phyloP scores from a whole-genome alignment of 192 early-diverging fungal species.

The Thamnidium elegans region DNA sequence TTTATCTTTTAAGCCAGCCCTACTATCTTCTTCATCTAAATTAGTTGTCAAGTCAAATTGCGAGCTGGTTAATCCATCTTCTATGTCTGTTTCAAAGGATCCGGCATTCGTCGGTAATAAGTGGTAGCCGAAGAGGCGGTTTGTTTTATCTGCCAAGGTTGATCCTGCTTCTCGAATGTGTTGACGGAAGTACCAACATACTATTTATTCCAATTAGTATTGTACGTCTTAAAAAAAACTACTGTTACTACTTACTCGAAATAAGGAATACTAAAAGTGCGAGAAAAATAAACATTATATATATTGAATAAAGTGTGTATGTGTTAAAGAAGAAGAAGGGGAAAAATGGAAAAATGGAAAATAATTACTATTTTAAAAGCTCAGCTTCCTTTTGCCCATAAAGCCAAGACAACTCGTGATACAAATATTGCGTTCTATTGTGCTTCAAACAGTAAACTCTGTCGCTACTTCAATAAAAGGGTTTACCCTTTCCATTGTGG shows the following conservation, averaged over 20 bases:
- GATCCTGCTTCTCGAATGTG: conserved; percentile 1
- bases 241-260: not conserved
- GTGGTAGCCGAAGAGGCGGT: conserved; percentile 40
- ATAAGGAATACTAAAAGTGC: conserved; percentile 3
- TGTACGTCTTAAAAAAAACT: not conserved
- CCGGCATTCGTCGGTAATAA: conserved; percentile 45
- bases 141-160: conserved; percentile 22
- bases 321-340: not conserved
- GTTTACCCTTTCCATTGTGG: no score
- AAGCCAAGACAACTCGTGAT: no score
- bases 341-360: not conserved
- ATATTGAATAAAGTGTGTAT: not conserved
- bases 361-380: not conserved
- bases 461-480: no score
- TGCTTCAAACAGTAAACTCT: no score
- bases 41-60: conserved; percentile 51
- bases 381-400: not conserved
- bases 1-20: conserved; percentile 52
- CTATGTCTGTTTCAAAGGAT: conserved; percentile 54
- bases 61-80: conserved; percentile 53
- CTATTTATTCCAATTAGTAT: not conserved
- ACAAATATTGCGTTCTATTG: no score
- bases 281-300: conserved; percentile 3
- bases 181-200: conserved; percentile 15
- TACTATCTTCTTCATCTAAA: conserved; percentile 43